phyloP scores from a whole-genome alignment of 2,329 filamentous ascomycete species.

The Diaporthe destruens region DNA sequence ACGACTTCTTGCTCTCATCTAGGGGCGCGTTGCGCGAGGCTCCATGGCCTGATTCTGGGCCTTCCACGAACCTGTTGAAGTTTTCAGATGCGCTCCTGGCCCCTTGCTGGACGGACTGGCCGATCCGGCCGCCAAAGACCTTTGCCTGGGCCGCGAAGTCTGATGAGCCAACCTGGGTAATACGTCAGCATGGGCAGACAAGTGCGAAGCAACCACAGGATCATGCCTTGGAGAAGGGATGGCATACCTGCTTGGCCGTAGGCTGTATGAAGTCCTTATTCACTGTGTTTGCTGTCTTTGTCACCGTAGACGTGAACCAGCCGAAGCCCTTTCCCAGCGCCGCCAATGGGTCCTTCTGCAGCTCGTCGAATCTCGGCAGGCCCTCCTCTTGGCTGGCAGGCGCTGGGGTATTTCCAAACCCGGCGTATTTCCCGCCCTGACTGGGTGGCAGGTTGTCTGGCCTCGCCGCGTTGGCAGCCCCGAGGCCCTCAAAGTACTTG shows the following conservation, averaged over 20 bases:
- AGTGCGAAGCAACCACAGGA: background rate
- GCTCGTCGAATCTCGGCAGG: slow-evolving; percentile 82
- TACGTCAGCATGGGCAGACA: slow-evolving; percentile 14
- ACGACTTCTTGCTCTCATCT: slow-evolving; percentile 80
- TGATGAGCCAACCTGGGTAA: slow-evolving; percentile 77
- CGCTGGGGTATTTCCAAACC: slow-evolving; percentile 85
- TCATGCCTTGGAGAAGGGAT: slow-evolving; percentile 11
- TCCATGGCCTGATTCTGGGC: slow-evolving; percentile 51
- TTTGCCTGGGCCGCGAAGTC: slow-evolving; percentile 79
- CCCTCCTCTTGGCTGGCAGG: slow-evolving; percentile 55
- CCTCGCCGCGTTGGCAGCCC: slow-evolving; percentile 83
- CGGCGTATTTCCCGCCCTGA: slow-evolving; percentile 92
- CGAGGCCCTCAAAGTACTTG: slow-evolving; percentile 88
- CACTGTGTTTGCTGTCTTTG: slow-evolving; percentile 90
- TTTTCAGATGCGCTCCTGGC: slow-evolving; percentile 82
- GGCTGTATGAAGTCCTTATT: slow-evolving; percentile 95
- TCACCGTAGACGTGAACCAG: slow-evolving; percentile 90
- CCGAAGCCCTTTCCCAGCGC: slow-evolving; percentile 93
- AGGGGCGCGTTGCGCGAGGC: slow-evolving; percentile 53
- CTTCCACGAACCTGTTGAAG: slow-evolving; percentile 91
- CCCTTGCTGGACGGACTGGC: slow-evolving; percentile 74
- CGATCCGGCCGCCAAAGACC: slow-evolving; percentile 74
- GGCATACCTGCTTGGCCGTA: slow-evolving; percentile 83
- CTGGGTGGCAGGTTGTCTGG: slow-evolving; percentile 82
- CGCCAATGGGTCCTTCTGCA: slow-evolving; percentile 90